Evolutionary conservation across 1,139 yeast species (phyloP), one percentile per base, ranked within the genome.

Genomic region (Diutina siamensis): DNA sequence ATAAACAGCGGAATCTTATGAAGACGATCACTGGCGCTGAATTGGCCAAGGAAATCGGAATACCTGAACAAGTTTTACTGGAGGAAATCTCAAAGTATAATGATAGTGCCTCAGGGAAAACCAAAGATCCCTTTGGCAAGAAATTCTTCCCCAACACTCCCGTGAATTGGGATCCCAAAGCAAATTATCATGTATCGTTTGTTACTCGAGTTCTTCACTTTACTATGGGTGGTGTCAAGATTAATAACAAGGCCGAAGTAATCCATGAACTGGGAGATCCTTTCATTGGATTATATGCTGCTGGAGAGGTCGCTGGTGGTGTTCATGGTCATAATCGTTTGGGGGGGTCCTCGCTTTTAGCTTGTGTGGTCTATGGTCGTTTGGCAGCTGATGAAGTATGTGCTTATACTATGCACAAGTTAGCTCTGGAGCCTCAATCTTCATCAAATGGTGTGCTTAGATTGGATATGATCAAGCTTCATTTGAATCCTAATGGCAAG

Each of bases 211-310:
- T 84, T 2, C 75, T 85, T 36, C 95, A 85, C 58, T 85, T 83
- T 64, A 83, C 94, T 8, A 82, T 84, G 88, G 94, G 95, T 33
- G 94, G 95, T 41, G 80, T 83, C 32, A 76, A 76, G 57, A 80
- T 83, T 55, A 76, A 82, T 56, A 73, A 69, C 42, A 62, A 69
- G 44, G 65, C 83, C 0, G 74, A 79, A 53, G 86, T 83, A 1
- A 52, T 81, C 45, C 64, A 68, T 46, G 61, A 63, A 32, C 57
- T 60, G 12, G 65, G 65, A n/a, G 52, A 51, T 1, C 69, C 77
- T 2, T 75, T 81, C 51, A 65, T 63, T 34, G 89, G 87, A 1
- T 62, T 82, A 32, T 83, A 70, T 57, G 92, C 92, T 2, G 83
- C 84, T 22, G 94, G 94, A 28, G 94, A 84, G 59, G 75, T 83